A percentile compares a stretch with the other conserved stretches of the same genome.
Evolutionary conservation across 2,329 filamentous ascomycete species (phyloP).

Genomic region (Alternaria longipes): DNA sequence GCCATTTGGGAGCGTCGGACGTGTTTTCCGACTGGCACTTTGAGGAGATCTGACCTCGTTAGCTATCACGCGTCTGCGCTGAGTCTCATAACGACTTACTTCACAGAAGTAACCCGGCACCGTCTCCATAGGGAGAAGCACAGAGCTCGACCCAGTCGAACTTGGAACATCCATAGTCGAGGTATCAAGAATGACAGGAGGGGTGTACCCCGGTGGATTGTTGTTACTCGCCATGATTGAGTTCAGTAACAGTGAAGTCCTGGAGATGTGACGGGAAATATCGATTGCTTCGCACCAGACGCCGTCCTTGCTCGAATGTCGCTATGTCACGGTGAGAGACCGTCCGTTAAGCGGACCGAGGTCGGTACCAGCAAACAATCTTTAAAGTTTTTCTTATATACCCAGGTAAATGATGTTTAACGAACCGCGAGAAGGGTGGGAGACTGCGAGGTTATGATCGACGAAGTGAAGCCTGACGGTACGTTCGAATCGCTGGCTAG

Average conservation of each 20-base stretch:
- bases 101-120: neutral
- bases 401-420: neutral
- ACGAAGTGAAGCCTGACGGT: neutral
- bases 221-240: neutral
- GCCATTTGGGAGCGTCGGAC: neutral
- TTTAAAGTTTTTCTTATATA: neutral
- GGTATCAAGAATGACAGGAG: neutral
- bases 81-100: neutral
- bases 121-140: neutral
- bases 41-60: constrained; percentile 8
- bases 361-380: neutral
- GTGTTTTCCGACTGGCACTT: constrained; percentile 5
- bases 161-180: neutral
- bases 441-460: neutral
- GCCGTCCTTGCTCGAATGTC: neutral
- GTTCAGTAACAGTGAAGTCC: neutral
- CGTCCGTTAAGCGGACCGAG: neutral
- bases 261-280: neutral
- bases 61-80: neutral
- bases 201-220: neutral
- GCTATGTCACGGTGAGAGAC: neutral
- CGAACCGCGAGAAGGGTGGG: neutral
- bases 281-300: neutral
- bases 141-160: neutral
- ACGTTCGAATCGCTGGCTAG: neutral